Evolutionary conservation across 2,329 filamentous ascomycete genomes (phyloP).

Genomic region (Claviceps arundinis): DNA sequence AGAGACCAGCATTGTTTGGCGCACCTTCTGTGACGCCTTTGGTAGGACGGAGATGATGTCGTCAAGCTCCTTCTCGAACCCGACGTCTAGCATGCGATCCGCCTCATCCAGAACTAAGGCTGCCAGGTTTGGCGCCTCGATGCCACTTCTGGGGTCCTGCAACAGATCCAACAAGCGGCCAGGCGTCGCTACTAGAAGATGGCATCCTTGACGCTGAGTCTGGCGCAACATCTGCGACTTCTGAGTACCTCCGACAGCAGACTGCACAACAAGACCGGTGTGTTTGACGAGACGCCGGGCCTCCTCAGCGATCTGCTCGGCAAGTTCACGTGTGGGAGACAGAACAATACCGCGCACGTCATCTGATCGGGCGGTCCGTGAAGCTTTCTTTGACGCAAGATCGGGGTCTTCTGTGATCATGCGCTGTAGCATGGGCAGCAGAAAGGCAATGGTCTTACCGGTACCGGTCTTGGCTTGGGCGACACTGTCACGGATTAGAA

Average conservation of each 20-base stretch:
- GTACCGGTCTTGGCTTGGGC: constrained; percentile 96
- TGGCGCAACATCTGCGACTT: constrained; percentile 55
- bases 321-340: constrained; percentile 70
- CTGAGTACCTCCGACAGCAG: constrained; percentile 83
- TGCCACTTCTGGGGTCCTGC: constrained; percentile 45
- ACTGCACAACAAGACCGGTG: constrained; percentile 55
- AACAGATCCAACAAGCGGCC: constrained; percentile 78
- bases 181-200: constrained; percentile 81
- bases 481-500: constrained; percentile 38
- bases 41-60: constrained; percentile 53
- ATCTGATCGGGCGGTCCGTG: constrained; percentile 26
- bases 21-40: constrained; percentile 43
- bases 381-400: constrained; percentile 35
- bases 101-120: constrained; percentile 94
- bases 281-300: constrained; percentile 51
- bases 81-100: constrained; percentile 96
- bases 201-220: constrained; percentile 65
- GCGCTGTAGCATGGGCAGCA: constrained; percentile 72
- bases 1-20: constrained; percentile 91
- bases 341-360: constrained; percentile 60
- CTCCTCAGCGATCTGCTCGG: constrained; percentile 69
- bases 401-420: constrained; percentile 53
- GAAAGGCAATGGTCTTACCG: constrained; percentile 89
- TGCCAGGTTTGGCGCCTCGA: constrained; percentile 68
- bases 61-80: constrained; percentile 54